Percentiles rank a stretch among this genome's conserved stretches.
These are phyloP conservation scores for Leccinum incarnatum DNA, from an alignment of 768 basidiomycete species.

Conservation along the genomic window DNA sequence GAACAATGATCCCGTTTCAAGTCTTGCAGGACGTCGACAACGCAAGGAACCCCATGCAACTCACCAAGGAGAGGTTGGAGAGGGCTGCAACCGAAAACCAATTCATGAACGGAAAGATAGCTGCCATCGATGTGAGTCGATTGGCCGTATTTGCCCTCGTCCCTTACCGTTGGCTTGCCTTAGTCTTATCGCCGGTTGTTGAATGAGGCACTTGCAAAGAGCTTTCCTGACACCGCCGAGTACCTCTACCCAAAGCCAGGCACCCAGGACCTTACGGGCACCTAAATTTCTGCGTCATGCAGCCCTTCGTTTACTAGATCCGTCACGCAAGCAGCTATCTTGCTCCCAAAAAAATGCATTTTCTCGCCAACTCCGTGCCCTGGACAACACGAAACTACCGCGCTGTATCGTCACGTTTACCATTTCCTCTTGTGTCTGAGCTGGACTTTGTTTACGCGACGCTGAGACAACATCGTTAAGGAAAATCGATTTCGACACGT, in stretches of 20 bases:
- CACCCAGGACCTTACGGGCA: slow-evolving; percentile 9
- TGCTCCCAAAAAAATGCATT: neutral
- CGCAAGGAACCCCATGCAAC: slow-evolving; percentile 74
- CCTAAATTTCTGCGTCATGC: slow-evolving; percentile 2
- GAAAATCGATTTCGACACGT: slow-evolving; percentile 13
- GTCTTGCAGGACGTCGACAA: slow-evolving; percentile 78
- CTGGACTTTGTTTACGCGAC: slow-evolving; percentile 2
- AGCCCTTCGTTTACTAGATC: slow-evolving; percentile 2
- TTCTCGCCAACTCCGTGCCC: slow-evolving; percentile 6
- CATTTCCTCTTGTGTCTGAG: slow-evolving; percentile 3
- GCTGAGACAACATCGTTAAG: slow-evolving; percentile 12
- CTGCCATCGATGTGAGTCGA: slow-evolving; percentile 62
- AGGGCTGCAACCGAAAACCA: slow-evolving; percentile 86
- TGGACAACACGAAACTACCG: neutral
- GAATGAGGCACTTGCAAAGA: slow-evolving; percentile 67
- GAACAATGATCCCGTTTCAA: slow-evolving; percentile 71
- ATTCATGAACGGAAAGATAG: slow-evolving; percentile 87
- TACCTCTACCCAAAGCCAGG: slow-evolving; percentile 19
- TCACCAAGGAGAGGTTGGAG: slow-evolving; percentile 78
- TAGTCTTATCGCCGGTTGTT: slow-evolving; percentile 70
- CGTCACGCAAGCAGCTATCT: neutral
- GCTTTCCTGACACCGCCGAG: slow-evolving; percentile 56
- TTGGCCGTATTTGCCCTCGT: neutral
- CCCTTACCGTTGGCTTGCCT: slow-evolving; percentile 4
- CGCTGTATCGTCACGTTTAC: neutral